Percentiles rank a stretch among this genome's conserved stretches.
These are phyloP conservation scores for Mucor circinelloides DNA, from an alignment of 371 early-diverging fungal genomes.

Conservation along the genomic window DNA sequence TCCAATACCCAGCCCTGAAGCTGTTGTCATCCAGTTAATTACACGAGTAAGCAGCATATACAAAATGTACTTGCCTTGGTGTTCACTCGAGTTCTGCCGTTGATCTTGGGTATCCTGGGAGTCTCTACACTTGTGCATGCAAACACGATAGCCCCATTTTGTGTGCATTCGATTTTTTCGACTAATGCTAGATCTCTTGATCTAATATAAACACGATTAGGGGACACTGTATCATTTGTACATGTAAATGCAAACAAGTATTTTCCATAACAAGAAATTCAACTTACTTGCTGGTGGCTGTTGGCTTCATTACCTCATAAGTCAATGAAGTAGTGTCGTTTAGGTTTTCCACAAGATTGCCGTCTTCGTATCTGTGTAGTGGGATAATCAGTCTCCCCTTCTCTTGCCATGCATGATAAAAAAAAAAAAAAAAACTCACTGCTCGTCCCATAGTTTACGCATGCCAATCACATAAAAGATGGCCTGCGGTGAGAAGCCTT, in stretches of 20 bases:
- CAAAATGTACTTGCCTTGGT: slow-evolving; percentile 34
- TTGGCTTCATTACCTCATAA: slow-evolving; percentile 56
- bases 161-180: slow-evolving; percentile 54
- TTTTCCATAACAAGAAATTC: slow-evolving; percentile 1
- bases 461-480: slow-evolving; percentile 70
- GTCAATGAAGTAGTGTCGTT: slow-evolving; percentile 55
- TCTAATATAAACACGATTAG: slow-evolving; percentile 7
- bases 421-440: slow-evolving; percentile 34
- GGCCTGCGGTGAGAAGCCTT: slow-evolving; percentile 68
- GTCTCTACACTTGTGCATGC: slow-evolving; percentile 70
- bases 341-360: slow-evolving; percentile 56
- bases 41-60: background rate
- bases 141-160: slow-evolving; percentile 57
- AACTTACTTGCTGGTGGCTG: slow-evolving; percentile 51
- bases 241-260: background rate
- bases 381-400: background rate
- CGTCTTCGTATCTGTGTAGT: slow-evolving; percentile 53
- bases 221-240: background rate
- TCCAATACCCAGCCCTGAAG: slow-evolving; percentile 71
- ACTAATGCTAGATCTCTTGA: slow-evolving; percentile 46
- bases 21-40: slow-evolving; percentile 2
- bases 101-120: slow-evolving; percentile 61
- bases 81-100: slow-evolving; percentile 59
- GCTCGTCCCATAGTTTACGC: slow-evolving; percentile 66
- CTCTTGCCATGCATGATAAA: too few species aligned